These are phyloP conservation scores for Aspergillus sp. DNA, from an alignment of 2,329 filamentous ascomycete species.

Conservation along the genomic window DNA sequence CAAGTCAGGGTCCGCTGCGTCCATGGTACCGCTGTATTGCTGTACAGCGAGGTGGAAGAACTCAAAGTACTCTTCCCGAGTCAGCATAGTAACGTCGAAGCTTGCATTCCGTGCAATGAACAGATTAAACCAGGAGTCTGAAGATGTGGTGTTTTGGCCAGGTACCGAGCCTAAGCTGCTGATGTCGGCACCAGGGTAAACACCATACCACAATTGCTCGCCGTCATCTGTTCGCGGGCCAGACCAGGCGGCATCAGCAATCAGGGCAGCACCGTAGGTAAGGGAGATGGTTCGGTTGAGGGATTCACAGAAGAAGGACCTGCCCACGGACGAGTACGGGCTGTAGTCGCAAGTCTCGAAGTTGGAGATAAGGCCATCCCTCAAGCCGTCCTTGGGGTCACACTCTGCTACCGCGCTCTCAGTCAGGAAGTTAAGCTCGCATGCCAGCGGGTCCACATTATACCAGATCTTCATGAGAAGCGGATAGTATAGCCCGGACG, in stretches of 20 bases:
- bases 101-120: slow-evolving; percentile 5
- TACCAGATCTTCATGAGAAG: slow-evolving; percentile 9
- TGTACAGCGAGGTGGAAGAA: not conserved
- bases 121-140: slow-evolving; percentile 9
- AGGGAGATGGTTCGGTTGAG: not conserved
- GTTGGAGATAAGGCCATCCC: slow-evolving; percentile 25
- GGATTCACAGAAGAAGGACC: not conserved
- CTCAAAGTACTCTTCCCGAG: not conserved
- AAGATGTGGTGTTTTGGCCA: not conserved
- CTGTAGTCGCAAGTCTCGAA: not conserved
- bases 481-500: slow-evolving; percentile 3
- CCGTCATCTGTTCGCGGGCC: slow-evolving; percentile 41
- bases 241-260: slow-evolving; percentile 11
- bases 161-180: not conserved
- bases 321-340: not conserved
- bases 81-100: not conserved
- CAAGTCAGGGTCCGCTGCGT: not conserved
- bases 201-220: slow-evolving; percentile 45
- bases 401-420: slow-evolving; percentile 16
- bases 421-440: slow-evolving; percentile 14
- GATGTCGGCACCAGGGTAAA: slow-evolving; percentile 10
- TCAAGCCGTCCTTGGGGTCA: slow-evolving; percentile 26
- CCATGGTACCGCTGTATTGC: not conserved
- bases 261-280: slow-evolving; percentile 4
- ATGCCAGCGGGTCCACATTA: slow-evolving; percentile 6